Conservation (phyloP, 2,329 filamentous ascomycete species). For the Ascocoryne sarcoides region DNA sequence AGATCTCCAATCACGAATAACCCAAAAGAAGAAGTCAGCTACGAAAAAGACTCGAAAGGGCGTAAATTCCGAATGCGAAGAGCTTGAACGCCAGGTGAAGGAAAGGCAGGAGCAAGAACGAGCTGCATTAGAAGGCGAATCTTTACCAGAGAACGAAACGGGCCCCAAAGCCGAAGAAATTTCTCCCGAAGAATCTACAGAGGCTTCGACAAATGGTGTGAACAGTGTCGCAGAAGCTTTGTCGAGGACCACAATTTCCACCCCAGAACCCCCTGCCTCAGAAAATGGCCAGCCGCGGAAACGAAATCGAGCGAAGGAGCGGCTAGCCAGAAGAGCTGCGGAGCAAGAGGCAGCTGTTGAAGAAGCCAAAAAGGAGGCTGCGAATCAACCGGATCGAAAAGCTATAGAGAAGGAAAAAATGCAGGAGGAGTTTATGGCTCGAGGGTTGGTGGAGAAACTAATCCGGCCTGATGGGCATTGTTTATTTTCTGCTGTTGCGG, state of each 20-base stretch:
- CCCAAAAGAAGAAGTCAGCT: conserved; percentile 93
- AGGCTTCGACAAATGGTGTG: conserved; percentile 7
- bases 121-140: conserved; percentile 31
- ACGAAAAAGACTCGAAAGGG: conserved; percentile 78
- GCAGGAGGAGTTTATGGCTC: conserved; percentile 52
- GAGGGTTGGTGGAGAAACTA: conserved; percentile 63
- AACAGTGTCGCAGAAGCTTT: conserved; percentile 16
- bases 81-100: conserved; percentile 56
- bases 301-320: conserved; percentile 83
- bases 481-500: conserved; percentile 83
- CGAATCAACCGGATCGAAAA: conserved; percentile 63
- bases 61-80: conserved; percentile 67
- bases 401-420: conserved; percentile 63
- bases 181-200: conserved; percentile 2
- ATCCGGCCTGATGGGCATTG: conserved; percentile 92
- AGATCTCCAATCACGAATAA: conserved; percentile 77
- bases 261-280: conserved; percentile 12
- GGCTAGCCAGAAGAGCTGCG: conserved; percentile 79
- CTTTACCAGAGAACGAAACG: neutral
- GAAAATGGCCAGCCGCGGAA: conserved; percentile 39
- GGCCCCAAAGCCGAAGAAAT: conserved; percentile 1
- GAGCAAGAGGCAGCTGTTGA: conserved; percentile 64
- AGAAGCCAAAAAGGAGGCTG: conserved; percentile 67
- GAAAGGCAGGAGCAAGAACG: conserved; percentile 59
- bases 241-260: conserved; percentile 16